phyloP scores from a whole-genome alignment of 2,329 filamentous ascomycete species.

The Scedosporium minutisporum region DNA sequence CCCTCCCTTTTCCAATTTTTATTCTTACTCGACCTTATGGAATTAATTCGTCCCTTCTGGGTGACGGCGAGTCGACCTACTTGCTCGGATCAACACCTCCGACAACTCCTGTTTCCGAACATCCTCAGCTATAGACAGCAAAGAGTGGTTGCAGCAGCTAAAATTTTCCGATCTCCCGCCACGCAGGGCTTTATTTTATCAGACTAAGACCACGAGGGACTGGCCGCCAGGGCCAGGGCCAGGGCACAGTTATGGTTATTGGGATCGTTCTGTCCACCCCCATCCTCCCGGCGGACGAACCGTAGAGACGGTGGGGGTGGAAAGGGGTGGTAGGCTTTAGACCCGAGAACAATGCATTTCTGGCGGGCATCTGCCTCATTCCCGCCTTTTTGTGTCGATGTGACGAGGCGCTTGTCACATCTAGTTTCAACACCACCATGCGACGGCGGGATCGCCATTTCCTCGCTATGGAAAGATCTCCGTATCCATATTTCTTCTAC shows the following conservation, averaged over 20 bases:
- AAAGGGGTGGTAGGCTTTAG: not conserved
- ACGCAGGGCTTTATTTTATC: not conserved
- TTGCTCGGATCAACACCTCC: not conserved
- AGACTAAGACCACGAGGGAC: not conserved
- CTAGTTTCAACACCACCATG: slow-evolving; percentile 20
- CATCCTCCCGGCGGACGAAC: not conserved
- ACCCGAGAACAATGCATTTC: not conserved
- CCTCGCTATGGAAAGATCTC: slow-evolving; percentile 10
- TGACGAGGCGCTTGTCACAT: slow-evolving; percentile 16
- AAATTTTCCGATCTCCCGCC: not conserved
- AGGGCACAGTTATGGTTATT: not conserved
- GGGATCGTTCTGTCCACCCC: not conserved
- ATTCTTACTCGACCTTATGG: too few species aligned
- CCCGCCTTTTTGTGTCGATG: slow-evolving; percentile 12
- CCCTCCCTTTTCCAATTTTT: too few species aligned
- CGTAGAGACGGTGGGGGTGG: not conserved
- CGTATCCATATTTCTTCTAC: not conserved
- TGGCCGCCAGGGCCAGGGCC: not conserved
- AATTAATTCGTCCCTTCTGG: too few species aligned
- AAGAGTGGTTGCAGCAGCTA: not conserved
- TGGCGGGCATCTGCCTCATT: slow-evolving; percentile 9
- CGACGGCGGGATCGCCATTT: slow-evolving; percentile 18
- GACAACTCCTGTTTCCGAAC: not conserved
- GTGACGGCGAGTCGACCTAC: too few species aligned
- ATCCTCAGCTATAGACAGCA: not conserved